Conservation (phyloP, 1,284 basidiomycete species). For the Vanrija humicola region DNA sequence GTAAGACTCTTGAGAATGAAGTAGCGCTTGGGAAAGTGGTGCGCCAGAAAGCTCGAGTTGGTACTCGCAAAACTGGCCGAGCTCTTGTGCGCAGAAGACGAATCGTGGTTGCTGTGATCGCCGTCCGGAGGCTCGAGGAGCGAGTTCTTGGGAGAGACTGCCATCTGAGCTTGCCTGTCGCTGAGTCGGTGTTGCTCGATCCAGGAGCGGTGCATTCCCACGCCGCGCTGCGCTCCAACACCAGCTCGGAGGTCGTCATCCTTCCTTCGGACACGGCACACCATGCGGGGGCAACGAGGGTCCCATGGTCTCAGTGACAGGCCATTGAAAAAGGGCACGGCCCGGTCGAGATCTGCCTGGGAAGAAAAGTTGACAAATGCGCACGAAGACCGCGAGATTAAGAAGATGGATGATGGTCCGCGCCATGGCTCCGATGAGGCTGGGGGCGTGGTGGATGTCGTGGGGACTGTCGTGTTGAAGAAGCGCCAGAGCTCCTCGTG, state of each 20-base stretch:
- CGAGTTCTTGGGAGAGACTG: conserved; percentile 26
- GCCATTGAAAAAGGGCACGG: conserved; percentile 66
- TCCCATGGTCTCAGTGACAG: conserved; percentile 54
- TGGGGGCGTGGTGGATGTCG: conserved; percentile 5
- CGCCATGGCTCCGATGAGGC: conserved; percentile 38
- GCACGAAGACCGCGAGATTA: conserved; percentile 87
- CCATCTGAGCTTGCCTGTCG: conserved; percentile 20
- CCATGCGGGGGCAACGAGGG: conserved; percentile 67
- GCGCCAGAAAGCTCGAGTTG: conserved; percentile 57
- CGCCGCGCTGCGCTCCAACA: conserved; percentile 84
- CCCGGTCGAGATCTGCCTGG: conserved; percentile 61
- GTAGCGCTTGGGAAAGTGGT: conserved; percentile 77
- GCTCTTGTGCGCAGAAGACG: conserved; percentile 42
- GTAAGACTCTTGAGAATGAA: conserved; percentile 89
- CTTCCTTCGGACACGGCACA: conserved; percentile 76
- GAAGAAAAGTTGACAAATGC: conserved; percentile 85
- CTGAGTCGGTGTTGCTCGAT: conserved; percentile 54
- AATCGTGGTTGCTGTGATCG: conserved; percentile 5
- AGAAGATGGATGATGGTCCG: conserved; percentile 81
- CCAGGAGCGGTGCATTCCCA: conserved; percentile 77
- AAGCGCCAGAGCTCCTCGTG: conserved; percentile 86
- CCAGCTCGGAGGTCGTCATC: conserved; percentile 86
- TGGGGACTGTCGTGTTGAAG: conserved; percentile 57
- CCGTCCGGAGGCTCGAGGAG: conserved; percentile 27
- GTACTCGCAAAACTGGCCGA: conserved; percentile 58